Base-by-base conservation (phyloP, 2,329 filamentous ascomycete genomes). In the Leptographium flavum region DNA sequence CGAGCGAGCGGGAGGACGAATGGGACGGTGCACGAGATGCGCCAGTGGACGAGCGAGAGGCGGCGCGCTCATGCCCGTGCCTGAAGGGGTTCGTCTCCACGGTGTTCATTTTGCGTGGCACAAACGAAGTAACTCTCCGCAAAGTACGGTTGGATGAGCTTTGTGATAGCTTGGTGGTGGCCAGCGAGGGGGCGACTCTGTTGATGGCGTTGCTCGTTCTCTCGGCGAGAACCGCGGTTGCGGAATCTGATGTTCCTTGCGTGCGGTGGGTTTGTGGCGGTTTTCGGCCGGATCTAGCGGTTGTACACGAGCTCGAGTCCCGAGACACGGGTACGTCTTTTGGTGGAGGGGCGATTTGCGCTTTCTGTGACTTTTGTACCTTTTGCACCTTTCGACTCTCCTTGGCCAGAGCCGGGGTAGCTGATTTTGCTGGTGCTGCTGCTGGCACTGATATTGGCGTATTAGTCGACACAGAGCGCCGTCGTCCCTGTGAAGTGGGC, bases 401-500 rank as follows among this genome's bases (percentile, higher is more conserved):
- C 27, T 28, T 28, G 27, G 3, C 13, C 13, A 8, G 8, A 7
- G 25, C 5, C 25, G 25, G 25, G 10, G 25, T 10, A 6, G 25
- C 25, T 27, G 10, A 5, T 27, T 27, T 27, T 27, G 27, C 8
- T n/a, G 31, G 6, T 10, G 13, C n/a, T 11, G 7, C 10, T 10
- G 41, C 21, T 10, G 50, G 48, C 30, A n/a, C n/a, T n/a, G n/a
- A n/a, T n/a, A n/a, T n/a, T n/a, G n/a, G n/a, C n/a, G n/a, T n/a
- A n/a, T n/a, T n/a, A n/a, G n/a, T n/a, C n/a, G n/a, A n/a, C n/a
- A n/a, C n/a, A 51, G 47, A 46, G 48, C 60, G 61, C 36, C 56
- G 57, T 36, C 58, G 52, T 37, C 45, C 50, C 40, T 55, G 48
- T 5, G 60, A 56, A 49, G 59, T 60, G 0, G 68, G 68, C 45